phyloP scores from a whole-genome alignment of 345 rosid genomes.

The Atalantia buxifolia region DNA sequence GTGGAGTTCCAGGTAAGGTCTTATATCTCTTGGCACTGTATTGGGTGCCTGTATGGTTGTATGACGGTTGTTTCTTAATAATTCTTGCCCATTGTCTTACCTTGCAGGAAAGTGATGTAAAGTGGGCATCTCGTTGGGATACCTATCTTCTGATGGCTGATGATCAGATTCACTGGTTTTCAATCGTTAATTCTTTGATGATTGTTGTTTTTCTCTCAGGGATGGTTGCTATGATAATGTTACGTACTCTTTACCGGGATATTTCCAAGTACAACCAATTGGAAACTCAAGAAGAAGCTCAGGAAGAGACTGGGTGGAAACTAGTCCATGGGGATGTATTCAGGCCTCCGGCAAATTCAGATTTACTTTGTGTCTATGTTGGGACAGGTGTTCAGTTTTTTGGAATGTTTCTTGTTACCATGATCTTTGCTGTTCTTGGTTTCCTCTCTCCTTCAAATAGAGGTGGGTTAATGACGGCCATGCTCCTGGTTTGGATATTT shows the following conservation, averaged over 20 bases:
- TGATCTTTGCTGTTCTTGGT: slow-evolving; percentile 90
- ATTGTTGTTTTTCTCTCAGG: slow-evolving; percentile 95
- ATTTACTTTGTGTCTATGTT: slow-evolving; percentile 76
- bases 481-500: slow-evolving; percentile 91
- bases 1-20: slow-evolving; percentile 67
- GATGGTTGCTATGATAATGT: slow-evolving; percentile 98
- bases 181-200: slow-evolving; percentile 88
- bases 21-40: neutral
- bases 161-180: slow-evolving; percentile 97
- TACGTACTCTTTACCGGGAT: slow-evolving; percentile 85
- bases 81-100: slow-evolving; percentile 4
- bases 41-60: neutral
- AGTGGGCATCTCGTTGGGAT: slow-evolving; percentile 98
- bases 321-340: slow-evolving; percentile 94
- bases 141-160: slow-evolving; percentile 91
- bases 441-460: slow-evolving; percentile 92
- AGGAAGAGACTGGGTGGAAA: slow-evolving; percentile 96
- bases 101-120: slow-evolving; percentile 77
- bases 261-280: slow-evolving; percentile 92
- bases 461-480: slow-evolving; percentile 85
- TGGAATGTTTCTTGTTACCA: slow-evolving; percentile 81
- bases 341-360: slow-evolving; percentile 70
- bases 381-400: slow-evolving; percentile 92
- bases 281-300: slow-evolving; percentile 93
- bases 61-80: neutral